These are phyloP conservation scores for Rosa chinensis DNA, from an alignment of 306 rosid species.

Conservation along the genomic window DNA sequence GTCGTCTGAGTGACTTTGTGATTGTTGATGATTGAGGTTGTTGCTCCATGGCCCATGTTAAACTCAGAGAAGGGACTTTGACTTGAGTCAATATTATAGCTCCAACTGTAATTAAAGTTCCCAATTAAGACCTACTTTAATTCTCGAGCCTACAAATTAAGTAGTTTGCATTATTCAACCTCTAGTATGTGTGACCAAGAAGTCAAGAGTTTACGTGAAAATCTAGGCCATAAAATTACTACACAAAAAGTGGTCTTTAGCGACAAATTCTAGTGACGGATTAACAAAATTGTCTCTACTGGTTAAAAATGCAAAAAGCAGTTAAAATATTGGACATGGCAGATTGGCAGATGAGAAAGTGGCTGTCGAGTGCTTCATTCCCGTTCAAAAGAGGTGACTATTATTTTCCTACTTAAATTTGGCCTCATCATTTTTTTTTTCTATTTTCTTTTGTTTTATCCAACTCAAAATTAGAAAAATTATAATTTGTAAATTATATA, in stretches of 20 bases:
- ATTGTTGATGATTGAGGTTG: neutral
- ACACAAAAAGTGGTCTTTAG: too few species aligned
- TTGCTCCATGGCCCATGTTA: slow-evolving; percentile 15
- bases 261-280: neutral
- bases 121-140: neutral
- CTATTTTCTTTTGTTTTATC: too few species aligned
- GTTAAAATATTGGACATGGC: slow-evolving; percentile 38
- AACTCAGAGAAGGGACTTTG: too few species aligned
- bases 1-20: neutral
- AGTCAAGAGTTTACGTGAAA: neutral
- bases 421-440: too few species aligned
- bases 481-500: too few species aligned
- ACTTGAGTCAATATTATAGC: too few species aligned
- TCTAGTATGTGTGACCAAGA: neutral
- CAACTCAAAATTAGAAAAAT: too few species aligned
- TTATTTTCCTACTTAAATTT: too few species aligned
- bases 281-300: slow-evolving; percentile 23
- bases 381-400: neutral
- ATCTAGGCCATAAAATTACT: too few species aligned
- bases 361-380: slow-evolving; percentile 31
- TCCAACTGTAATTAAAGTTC: too few species aligned
- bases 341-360: slow-evolving; percentile 32
- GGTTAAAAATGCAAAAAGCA: slow-evolving; percentile 34
- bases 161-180: neutral
- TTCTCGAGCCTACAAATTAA: neutral